These are phyloP conservation scores for Microcos paniculata DNA, from an alignment of 345 rosid genomes.

Conservation along the genomic window DNA sequence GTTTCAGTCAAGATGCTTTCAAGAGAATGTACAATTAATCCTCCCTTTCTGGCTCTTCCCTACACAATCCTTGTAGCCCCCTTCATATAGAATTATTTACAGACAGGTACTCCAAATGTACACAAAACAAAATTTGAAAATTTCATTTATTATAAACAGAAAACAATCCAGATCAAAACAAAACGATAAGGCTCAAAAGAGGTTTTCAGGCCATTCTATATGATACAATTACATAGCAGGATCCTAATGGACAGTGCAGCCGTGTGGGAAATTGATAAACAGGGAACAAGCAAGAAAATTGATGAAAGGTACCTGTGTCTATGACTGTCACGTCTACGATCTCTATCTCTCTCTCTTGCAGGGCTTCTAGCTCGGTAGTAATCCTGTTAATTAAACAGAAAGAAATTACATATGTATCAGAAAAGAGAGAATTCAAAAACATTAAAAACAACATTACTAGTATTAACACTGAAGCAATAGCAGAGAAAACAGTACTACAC, in stretches of 20 bases:
- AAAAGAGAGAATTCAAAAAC: background rate
- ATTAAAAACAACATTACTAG: background rate
- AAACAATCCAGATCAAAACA: background rate
- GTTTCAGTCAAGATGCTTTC: background rate
- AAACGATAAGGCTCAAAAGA: background rate
- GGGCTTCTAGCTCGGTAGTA: constrained; percentile 76
- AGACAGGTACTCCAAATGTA: background rate
- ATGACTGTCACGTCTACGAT: constrained; percentile 67
- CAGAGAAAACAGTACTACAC: background rate
- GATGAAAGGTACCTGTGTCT: constrained; percentile 57
- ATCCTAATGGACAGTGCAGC: background rate
- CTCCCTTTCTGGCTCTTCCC: too few species aligned
- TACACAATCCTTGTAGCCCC: background rate
- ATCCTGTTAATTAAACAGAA: constrained; percentile 48
- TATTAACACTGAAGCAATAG: background rate
- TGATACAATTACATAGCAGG: background rate
- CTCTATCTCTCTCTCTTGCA: constrained; percentile 77
- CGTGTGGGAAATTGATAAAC: background rate
- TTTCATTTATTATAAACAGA: background rate
- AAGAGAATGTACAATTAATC: background rate
- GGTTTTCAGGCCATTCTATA: background rate
- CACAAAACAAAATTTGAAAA: background rate
- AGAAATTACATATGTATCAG: background rate
- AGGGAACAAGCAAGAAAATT: background rate
- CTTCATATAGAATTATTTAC: background rate